Evolutionary conservation across 2,329 filamentous ascomycete species (phyloP).

Genomic region (Paecilomyces sp.): DNA sequence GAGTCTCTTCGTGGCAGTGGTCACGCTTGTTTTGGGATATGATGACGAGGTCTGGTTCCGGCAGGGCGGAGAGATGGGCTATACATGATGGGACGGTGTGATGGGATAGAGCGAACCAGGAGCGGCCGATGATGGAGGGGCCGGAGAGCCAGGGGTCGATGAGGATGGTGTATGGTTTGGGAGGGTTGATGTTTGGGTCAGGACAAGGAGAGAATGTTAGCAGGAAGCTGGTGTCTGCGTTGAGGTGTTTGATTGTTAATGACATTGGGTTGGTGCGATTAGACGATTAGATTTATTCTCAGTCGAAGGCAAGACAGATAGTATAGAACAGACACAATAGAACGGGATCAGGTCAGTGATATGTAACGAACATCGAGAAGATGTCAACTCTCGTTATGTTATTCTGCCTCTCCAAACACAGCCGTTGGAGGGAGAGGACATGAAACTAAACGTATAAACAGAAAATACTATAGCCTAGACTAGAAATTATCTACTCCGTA

Average conservation of each 20-base stretch:
- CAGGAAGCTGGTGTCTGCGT: slow-evolving; percentile 26
- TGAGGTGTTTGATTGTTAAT: slow-evolving; percentile 18
- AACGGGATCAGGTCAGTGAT: too few relatives aligned
- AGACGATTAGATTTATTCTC: neutral
- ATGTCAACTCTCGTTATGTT: neutral
- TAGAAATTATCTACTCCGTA: too few relatives aligned
- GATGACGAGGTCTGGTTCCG: slow-evolving; percentile 50
- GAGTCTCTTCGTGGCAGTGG: slow-evolving; percentile 63
- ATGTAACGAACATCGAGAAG: neutral
- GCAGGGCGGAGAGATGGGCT: slow-evolving; percentile 48
- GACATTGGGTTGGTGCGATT: slow-evolving; percentile 10
- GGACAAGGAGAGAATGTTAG: slow-evolving; percentile 23
- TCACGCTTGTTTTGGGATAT: slow-evolving; percentile 59
- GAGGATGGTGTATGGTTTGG: slow-evolving; percentile 54
- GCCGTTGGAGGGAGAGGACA: neutral
- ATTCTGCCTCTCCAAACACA: neutral
- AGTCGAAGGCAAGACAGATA: too few relatives aligned
- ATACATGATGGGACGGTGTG: slow-evolving; percentile 52
- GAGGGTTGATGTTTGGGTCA: too few relatives aligned
- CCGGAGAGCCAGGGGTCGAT: slow-evolving; percentile 66
- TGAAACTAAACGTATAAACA: neutral
- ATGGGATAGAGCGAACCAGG: slow-evolving; percentile 53
- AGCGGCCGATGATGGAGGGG: slow-evolving; percentile 52
- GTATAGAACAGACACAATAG: too few relatives aligned
- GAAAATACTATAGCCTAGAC: neutral